Conservation (phyloP, 768 basidiomycete species). For the Lactarius akahatsu region DNA sequence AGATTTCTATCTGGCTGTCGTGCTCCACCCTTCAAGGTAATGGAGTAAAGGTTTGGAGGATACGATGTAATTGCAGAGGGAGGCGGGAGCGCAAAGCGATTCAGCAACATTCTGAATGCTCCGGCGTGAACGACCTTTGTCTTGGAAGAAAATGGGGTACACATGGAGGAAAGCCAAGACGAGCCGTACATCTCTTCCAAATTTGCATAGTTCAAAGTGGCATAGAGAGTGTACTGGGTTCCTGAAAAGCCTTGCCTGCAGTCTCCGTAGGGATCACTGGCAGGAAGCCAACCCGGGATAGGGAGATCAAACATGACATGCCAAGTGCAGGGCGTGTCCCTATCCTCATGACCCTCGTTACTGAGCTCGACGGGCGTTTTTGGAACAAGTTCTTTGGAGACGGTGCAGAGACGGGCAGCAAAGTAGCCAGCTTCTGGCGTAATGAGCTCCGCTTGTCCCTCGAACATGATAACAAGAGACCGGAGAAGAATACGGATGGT, state of each 20-base stretch:
- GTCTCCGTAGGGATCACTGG: constrained; percentile 47
- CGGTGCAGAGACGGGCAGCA: constrained; percentile 62
- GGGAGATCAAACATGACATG: constrained; percentile 77
- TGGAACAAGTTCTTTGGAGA: constrained; percentile 61
- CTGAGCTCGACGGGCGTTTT: constrained; percentile 56
- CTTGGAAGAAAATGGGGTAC: constrained; percentile 53
- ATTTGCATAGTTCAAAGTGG: constrained; percentile 58
- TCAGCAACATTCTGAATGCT: constrained; percentile 46
- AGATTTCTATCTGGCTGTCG: constrained; percentile 24
- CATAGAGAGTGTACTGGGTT: constrained; percentile 64
- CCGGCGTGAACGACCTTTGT: constrained; percentile 42
- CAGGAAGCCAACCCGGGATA: constrained; percentile 90
- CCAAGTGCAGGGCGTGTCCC: constrained; percentile 60
- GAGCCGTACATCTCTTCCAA: constrained; percentile 40
- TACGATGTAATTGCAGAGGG: constrained; percentile 40
- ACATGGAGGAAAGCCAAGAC: constrained; percentile 55
- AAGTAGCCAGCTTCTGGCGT: constrained; percentile 66
- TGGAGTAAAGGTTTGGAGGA: constrained; percentile 39
- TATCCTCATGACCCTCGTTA: constrained; percentile 63
- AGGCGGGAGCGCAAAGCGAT: constrained; percentile 48
- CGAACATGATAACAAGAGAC: constrained; percentile 74
- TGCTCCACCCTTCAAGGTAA: constrained; percentile 26
- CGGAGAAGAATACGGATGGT: constrained; percentile 56
- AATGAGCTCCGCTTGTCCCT: constrained; percentile 80
- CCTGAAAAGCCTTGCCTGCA: constrained; percentile 46